Evolutionary conservation across 2,329 filamentous ascomycete genomes (phyloP).

Genomic region (Onygenales sp.): DNA sequence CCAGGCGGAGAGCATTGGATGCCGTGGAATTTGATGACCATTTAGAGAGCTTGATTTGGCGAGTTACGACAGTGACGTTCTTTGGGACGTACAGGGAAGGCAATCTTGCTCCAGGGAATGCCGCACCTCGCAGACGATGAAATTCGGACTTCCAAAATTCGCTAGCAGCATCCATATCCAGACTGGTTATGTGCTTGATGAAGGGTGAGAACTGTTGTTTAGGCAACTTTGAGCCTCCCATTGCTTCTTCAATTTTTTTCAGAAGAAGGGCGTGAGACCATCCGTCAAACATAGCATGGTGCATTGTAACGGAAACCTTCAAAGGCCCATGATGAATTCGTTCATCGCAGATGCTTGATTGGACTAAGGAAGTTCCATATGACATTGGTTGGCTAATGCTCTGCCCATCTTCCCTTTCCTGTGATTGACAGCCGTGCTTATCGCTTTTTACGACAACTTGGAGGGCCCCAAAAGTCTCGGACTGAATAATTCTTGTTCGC

Average conservation of each 20-base stretch:
- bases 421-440: not conserved
- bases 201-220: not conserved
- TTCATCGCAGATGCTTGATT: not conserved
- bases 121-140: not conserved
- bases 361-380: conserved; percentile 8
- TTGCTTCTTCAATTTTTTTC: not conserved
- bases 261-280: conserved; percentile 17
- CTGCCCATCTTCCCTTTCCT: not conserved
- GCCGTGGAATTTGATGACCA: conserved; percentile 8
- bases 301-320: conserved; percentile 27
- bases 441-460: conserved; percentile 17
- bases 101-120: conserved; percentile 3
- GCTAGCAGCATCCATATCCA: not conserved
- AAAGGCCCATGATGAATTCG: conserved; percentile 2
- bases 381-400: conserved; percentile 2
- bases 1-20: conserved; percentile 25
- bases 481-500: conserved; percentile 24
- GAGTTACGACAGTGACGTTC: not conserved
- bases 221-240: conserved; percentile 5
- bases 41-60: not conserved
- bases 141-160: conserved; percentile 7
- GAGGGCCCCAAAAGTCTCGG: conserved; percentile 11
- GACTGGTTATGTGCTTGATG: not conserved
- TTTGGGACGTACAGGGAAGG: not conserved
- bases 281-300: conserved; percentile 37